These are phyloP conservation scores for Aspergillus carlsbadensis DNA, from an alignment of 495 filamentous ascomycete species.

Conservation along the genomic window DNA sequence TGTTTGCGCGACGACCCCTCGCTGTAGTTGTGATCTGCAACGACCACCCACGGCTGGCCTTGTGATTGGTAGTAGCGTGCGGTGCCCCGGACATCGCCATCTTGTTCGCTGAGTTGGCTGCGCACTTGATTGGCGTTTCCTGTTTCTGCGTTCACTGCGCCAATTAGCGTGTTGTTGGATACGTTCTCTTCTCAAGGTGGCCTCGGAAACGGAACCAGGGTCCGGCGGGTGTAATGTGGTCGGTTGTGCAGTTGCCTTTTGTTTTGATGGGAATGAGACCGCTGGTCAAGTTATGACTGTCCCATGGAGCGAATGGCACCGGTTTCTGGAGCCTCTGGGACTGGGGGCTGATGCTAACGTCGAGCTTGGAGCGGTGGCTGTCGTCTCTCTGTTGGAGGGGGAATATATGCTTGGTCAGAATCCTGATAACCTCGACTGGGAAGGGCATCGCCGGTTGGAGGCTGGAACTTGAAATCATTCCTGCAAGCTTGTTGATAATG, in stretches of 20 bases:
- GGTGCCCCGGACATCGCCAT: no score
- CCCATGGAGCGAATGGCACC: constrained; percentile 73
- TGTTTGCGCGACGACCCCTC: constrained; percentile 93
- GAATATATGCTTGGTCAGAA: constrained; percentile 81
- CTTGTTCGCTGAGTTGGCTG: constrained; percentile 72
- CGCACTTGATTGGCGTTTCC: constrained; percentile 88
- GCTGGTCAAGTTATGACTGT: constrained; percentile 77
- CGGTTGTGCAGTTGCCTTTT: constrained; percentile 90
- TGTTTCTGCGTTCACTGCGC: constrained; percentile 84
- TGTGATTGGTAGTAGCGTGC: constrained; percentile 88
- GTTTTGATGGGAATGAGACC: constrained; percentile 88
- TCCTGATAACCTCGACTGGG: no score
- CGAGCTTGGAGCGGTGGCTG: constrained; percentile 59
- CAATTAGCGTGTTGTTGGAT: constrained; percentile 95
- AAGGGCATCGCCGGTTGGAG: no score
- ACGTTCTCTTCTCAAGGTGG: constrained; percentile 95
- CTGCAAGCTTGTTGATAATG: constrained; percentile 88
- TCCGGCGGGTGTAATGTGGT: constrained; percentile 89
- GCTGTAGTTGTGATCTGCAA: constrained; percentile 96
- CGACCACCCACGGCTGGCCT: constrained; percentile 83
- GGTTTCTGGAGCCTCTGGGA: constrained; percentile 86
- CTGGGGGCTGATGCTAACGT: constrained; percentile 72
- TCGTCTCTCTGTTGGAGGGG: constrained; percentile 53
- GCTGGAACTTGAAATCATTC: constrained; percentile 80
- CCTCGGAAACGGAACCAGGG: constrained; percentile 96